Conservation (phyloP, 169 alveolate species). For the Toxoplasma gondii region DNA sequence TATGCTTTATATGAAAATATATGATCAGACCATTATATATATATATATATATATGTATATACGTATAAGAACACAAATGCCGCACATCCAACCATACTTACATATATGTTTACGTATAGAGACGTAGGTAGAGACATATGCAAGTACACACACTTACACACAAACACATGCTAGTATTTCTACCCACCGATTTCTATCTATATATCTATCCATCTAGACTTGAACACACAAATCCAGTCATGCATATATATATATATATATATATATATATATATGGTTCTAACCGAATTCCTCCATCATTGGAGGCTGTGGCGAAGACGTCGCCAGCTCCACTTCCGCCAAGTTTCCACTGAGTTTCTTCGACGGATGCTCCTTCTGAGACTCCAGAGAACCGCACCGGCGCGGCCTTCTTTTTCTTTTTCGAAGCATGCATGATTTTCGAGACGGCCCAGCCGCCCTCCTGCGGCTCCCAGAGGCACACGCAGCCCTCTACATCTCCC, state of each 20-base stretch:
- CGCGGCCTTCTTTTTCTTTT: background rate
- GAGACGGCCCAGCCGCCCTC: constrained; percentile 64
- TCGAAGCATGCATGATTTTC: background rate
- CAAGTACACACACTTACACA: too few relatives aligned
- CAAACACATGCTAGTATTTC: too few relatives aligned
- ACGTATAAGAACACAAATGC: background rate
- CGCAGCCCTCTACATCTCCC: constrained; percentile 50
- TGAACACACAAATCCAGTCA: background rate
- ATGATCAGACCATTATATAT: too few relatives aligned
- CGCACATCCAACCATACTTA: background rate
- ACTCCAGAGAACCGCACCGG: background rate
- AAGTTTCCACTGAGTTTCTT: constrained; percentile 60
- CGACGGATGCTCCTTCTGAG: background rate
- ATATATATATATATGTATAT: too few relatives aligned
- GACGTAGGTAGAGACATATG: background rate
- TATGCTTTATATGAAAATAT: too few relatives aligned
- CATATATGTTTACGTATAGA: background rate
- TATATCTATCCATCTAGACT: background rate
- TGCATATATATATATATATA: background rate
- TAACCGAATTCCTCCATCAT: constrained; percentile 50
- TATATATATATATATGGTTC: background rate
- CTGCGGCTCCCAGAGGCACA: constrained; percentile 45
- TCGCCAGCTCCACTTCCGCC: constrained; percentile 63
- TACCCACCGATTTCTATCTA: background rate
- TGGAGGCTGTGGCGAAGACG: constrained; percentile 58